Conservation (phyloP, 176 grass and related monocot species). For the Puccinellia tenuiflora region DNA sequence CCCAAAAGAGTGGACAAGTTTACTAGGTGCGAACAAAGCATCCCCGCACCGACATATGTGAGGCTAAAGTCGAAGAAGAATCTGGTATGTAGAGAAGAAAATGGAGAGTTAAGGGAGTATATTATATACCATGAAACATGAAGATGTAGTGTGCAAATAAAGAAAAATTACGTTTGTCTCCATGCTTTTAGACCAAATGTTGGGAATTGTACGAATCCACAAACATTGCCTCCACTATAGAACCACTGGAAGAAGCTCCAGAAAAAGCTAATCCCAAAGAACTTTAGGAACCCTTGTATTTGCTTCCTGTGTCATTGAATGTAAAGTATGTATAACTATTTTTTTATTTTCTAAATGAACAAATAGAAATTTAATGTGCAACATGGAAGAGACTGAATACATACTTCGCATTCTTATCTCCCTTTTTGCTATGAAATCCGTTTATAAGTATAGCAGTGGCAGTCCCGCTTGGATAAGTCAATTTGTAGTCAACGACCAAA, state of each 20-base stretch:
- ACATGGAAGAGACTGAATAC: neutral
- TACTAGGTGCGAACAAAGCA: too few species aligned
- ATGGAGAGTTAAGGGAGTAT: too few species aligned
- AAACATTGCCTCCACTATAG: slow-evolving; percentile 58
- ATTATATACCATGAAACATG: too few species aligned
- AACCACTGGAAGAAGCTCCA: slow-evolving; percentile 97
- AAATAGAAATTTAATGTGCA: too few species aligned
- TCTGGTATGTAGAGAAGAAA: too few species aligned
- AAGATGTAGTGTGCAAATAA: neutral
- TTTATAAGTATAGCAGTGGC: slow-evolving; percentile 91
- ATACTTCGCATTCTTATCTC: slow-evolving; percentile 76
- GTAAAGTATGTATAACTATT: too few species aligned
- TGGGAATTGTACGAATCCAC: slow-evolving; percentile 83
- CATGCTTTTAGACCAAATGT: slow-evolving; percentile 78
- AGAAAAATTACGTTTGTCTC: slow-evolving; percentile 59
- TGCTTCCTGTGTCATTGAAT: slow-evolving; percentile 17
- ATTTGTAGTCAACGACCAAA: slow-evolving; percentile 76
- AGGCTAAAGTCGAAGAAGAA: too few species aligned
- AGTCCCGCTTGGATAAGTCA: slow-evolving; percentile 81
- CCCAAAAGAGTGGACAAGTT: too few species aligned
- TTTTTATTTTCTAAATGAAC: too few species aligned
- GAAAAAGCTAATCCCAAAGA: slow-evolving; percentile 37
- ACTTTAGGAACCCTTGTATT: slow-evolving; percentile 54
- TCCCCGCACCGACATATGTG: too few species aligned
- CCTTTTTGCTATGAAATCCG: slow-evolving; percentile 64